phyloP scores from a whole-genome alignment of 805 yeast species.

The Saccharomycopsis capsularis region DNA sequence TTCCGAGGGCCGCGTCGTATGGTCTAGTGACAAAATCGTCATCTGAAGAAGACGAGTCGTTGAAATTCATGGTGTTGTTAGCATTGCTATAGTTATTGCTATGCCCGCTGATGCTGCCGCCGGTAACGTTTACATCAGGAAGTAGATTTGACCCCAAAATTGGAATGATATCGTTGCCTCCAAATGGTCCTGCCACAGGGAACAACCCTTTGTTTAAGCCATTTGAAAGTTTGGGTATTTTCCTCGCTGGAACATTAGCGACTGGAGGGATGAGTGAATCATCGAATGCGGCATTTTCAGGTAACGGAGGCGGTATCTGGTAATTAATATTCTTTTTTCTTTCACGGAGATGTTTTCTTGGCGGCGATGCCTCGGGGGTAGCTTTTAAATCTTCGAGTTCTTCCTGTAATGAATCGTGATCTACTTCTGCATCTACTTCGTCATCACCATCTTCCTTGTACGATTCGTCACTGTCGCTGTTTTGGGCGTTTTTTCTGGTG shows the following conservation, averaged over 20 bases:
- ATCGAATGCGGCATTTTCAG: slow-evolving; percentile 27
- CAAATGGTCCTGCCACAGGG: slow-evolving; percentile 96
- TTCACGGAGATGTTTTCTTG: slow-evolving; percentile 49
- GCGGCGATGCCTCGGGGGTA: slow-evolving; percentile 27
- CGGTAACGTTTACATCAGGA: slow-evolving; percentile 27
- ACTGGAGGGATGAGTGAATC: slow-evolving; percentile 21
- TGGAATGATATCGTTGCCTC: slow-evolving; percentile 88
- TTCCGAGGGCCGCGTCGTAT: slow-evolving; percentile 19
- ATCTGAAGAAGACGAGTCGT: slow-evolving; percentile 41
- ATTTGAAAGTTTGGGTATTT: slow-evolving; percentile 33
- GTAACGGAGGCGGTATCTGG: slow-evolving; percentile 75
- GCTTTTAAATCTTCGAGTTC: slow-evolving; percentile 23
- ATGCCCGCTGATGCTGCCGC: slow-evolving; percentile 32
- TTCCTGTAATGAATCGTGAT: slow-evolving; percentile 23
- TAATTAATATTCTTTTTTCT: slow-evolving; percentile 73
- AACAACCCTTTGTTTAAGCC: slow-evolving; percentile 64
- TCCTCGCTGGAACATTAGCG: slow-evolving; percentile 31
- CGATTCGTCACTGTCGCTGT: slow-evolving; percentile 24
- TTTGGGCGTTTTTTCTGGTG: neutral
- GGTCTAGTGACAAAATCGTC: slow-evolving; percentile 31
- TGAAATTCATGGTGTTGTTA: slow-evolving; percentile 22
- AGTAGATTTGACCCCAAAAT: slow-evolving; percentile 67
- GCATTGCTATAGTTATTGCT: slow-evolving; percentile 25
- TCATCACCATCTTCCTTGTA: slow-evolving; percentile 26
- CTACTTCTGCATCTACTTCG: slow-evolving; percentile 26